Conservation (phyloP, 768 basidiomycete species). For the Tephrocybe sp. region DNA sequence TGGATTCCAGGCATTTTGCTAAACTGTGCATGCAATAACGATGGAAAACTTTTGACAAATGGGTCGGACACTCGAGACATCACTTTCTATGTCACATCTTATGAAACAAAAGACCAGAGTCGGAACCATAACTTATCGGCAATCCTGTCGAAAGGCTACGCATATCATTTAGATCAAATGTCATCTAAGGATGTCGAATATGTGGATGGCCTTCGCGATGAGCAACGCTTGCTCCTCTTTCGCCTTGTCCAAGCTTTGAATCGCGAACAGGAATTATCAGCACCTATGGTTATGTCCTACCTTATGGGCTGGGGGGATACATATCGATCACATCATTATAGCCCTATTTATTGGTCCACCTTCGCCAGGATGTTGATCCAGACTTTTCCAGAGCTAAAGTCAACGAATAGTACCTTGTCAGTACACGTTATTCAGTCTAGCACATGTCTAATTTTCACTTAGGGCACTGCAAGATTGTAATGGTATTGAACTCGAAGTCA, state of each 20-base stretch:
- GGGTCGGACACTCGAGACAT: neutral
- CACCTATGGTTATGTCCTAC: conserved; percentile 37
- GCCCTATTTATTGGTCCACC: conserved; percentile 13
- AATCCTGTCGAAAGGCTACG: conserved; percentile 27
- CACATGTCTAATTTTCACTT: too few species aligned
- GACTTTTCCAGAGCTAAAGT: too few species aligned
- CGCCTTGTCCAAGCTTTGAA: conserved; percentile 34
- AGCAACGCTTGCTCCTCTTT: too few species aligned
- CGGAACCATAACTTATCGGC: conserved; percentile 32
- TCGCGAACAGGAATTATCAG: conserved; percentile 34
- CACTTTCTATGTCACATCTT: neutral
- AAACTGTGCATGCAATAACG: conserved; percentile 35
- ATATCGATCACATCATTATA: conserved; percentile 39
- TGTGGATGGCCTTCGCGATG: conserved; percentile 19
- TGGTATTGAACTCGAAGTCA: too few species aligned
- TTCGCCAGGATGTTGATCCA: too few species aligned
- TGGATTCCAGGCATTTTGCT: conserved; percentile 25
- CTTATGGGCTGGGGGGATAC: conserved; percentile 47
- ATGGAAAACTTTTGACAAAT: conserved; percentile 36
- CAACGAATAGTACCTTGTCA: too few species aligned
- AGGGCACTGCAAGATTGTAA: too few species aligned
- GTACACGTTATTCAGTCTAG: too few species aligned
- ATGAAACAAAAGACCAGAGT: conserved; percentile 29
- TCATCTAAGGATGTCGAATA: conserved; percentile 10
- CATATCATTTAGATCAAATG: conserved; percentile 25